phyloP scores from a whole-genome alignment of 257 asterid genomes.

The Parsonsia alboflavescens region DNA sequence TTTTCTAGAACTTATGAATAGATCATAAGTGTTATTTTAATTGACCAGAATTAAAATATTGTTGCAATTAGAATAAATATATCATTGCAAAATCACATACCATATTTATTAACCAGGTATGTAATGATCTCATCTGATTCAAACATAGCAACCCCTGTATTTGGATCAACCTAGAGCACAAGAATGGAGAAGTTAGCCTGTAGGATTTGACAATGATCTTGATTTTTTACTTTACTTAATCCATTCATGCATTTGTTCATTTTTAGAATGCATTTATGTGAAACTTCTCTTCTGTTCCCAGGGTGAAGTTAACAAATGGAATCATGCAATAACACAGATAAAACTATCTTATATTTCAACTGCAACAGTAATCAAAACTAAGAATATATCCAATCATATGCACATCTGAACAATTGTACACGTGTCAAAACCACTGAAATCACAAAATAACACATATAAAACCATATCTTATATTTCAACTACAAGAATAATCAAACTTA shows the following conservation, averaged over 20 bases:
- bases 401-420: not conserved
- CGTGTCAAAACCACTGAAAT: too few species aligned
- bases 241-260: not conserved
- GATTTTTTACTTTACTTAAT: not conserved
- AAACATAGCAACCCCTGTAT: slow-evolving; percentile 87
- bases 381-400: not conserved
- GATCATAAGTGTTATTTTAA: not conserved
- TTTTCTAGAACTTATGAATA: not conserved
- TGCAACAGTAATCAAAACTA: not conserved
- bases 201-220: not conserved
- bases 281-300: not conserved
- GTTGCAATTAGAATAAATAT: not conserved
- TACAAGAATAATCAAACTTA: not conserved
- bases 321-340: not conserved
- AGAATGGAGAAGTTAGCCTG: not conserved
- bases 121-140: slow-evolving; percentile 91
- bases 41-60: not conserved
- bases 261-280: not conserved
- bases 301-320: not conserved
- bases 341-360: not conserved
- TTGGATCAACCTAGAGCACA: slow-evolving; percentile 76
- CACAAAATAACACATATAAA: too few species aligned
- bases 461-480: not conserved
- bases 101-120: slow-evolving; percentile 80
- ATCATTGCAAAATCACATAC: slow-evolving; percentile 30